phyloP scores from a whole-genome alignment of 2,329 filamentous ascomycete genomes.

The Ophiostoma australiae region DNA sequence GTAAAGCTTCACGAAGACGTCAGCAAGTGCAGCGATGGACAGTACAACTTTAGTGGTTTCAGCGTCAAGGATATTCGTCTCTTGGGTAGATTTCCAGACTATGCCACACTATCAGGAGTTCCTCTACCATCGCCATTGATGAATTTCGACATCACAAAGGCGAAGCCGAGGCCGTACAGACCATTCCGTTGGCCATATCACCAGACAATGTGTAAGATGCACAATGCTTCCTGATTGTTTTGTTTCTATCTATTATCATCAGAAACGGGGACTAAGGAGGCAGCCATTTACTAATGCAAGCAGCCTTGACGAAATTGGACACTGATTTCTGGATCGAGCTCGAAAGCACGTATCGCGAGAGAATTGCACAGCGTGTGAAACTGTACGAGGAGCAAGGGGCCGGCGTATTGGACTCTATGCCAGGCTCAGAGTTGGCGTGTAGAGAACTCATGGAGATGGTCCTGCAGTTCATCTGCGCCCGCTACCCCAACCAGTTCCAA shows the following conservation, averaged over 20 bases:
- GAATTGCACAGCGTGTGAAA: conserved; percentile 63
- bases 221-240: conserved; percentile 25
- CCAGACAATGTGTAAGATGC: conserved; percentile 79
- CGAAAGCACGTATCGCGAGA: conserved; percentile 63
- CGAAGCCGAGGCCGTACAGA: conserved; percentile 68
- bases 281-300: not conserved
- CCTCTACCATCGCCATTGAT: conserved; percentile 58
- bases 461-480: conserved; percentile 69
- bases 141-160: conserved; percentile 64
- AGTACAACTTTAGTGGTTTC: conserved; percentile 11
- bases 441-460: conserved; percentile 87
- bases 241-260: not conserved
- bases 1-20: conserved; percentile 6
- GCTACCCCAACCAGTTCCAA: conserved; percentile 70
- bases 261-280: too few relatives aligned
- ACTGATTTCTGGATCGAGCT: conserved; percentile 87
- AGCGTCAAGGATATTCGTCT: conserved; percentile 31
- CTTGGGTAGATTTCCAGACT: conserved; percentile 74
- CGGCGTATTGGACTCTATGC: conserved; percentile 61
- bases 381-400: conserved; percentile 61
- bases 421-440: conserved; percentile 71
- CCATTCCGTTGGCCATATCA: conserved; percentile 82
- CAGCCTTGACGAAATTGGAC: conserved; percentile 75
- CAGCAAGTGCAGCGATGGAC: not conserved
- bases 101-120: conserved; percentile 68